Base-by-base conservation (phyloP, 768 basidiomycete genomes). In the Phanerodontia chrysosporium region DNA sequence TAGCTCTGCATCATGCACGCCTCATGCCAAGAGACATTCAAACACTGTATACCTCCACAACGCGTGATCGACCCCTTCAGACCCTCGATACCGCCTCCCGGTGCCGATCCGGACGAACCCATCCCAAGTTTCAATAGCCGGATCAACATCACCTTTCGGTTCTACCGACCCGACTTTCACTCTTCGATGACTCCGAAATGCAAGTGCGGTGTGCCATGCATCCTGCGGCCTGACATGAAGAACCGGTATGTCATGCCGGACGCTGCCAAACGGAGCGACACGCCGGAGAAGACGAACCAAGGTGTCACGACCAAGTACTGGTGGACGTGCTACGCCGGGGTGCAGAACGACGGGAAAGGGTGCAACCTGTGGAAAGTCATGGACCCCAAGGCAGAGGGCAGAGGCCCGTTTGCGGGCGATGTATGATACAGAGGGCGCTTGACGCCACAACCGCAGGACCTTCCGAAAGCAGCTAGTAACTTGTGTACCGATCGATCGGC, bases 1-100 rank as follows among this genome's bases (percentile, higher is more conserved):
- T 45, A 92, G 90, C 76, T 93, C 35, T 80, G 80, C n/a, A 90
- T 93, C 58, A 93, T 93, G 91, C 92, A 93, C 64, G 89, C 90
- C 1, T 83, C 85, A 16, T 87, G 86, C 59, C 91, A 93, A 75
- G 91, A 93, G 67, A 77, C 75, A 42, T 93, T 88, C 74, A 93
- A 93, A 65, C 90, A 92, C 63, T 80, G 84, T 3, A 80, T 92
- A 18, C 90, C 88, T 21, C 86, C 90, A 0, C 89, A 90, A 61
- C 69, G 76, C 12, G 74, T 81, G 1, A 79, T 93, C 42, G 91
- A 93, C 66, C 64, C 87, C n/a, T 92, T 83, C 68, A 81, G 80
- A 30, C 90, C 91, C 3, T 67, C 79, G 1, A 67, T 45, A 58
- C 69, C 65, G 25, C 71, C 55, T 27, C 65, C 56, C 45, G 60